Base-by-base conservation (phyloP, 495 filamentous ascomycete genomes). In the Beverwykella pulmonaria region DNA sequence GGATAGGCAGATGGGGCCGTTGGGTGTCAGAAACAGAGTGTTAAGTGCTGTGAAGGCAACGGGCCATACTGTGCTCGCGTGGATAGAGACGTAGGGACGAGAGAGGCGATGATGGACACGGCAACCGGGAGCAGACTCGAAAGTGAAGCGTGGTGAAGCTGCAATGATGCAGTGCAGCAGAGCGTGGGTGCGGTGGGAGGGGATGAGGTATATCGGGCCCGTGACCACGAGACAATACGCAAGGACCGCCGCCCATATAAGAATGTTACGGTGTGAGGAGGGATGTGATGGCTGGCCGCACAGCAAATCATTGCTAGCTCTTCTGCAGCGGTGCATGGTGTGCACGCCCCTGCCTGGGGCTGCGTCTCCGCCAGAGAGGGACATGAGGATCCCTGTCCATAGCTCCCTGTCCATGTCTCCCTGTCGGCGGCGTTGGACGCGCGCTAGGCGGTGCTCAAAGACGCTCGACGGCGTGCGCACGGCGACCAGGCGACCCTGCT, bases 141-240 rank as follows among this genome's bases (percentile, higher is more conserved):
- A 58, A 9, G 17, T n/a, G 39, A 29, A 46, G 27, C 10, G 46
- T 34, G 23, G 20, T 46, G 41, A 59, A 49, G 61, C 10, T 25
- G 27, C 23, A 60, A 14, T 12, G 29, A 54, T 14, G 53, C 12
- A 46, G 29, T 30, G 27, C 61, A 64, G 44, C 34, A 32, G 50
- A 10, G n/a, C n/a, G 36, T n/a, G 27, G 20, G 23, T 10, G 48
- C 25, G 19, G 49, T 54, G 53, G 26, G 59, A 58, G n/a, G n/a
- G n/a, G n/a, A n/a, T n/a, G n/a, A n/a, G 59, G 63, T 65, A 61
- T 60, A 70, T 34, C 63, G 46, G 48, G 63, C 63, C 59, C 63
- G 68, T 65, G 61, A 61, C 44, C 41, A 41, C 20, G 44, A 27
- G 30, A 55, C 41, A 50, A 50, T 68, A 61, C 54, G 62, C 39